A percentile compares a stretch with the other conserved stretches of the same genome.
These are phyloP conservation scores for Tephrocybe sp. DNA, from an alignment of 768 basidiomycete species.

Conservation along the genomic window DNA sequence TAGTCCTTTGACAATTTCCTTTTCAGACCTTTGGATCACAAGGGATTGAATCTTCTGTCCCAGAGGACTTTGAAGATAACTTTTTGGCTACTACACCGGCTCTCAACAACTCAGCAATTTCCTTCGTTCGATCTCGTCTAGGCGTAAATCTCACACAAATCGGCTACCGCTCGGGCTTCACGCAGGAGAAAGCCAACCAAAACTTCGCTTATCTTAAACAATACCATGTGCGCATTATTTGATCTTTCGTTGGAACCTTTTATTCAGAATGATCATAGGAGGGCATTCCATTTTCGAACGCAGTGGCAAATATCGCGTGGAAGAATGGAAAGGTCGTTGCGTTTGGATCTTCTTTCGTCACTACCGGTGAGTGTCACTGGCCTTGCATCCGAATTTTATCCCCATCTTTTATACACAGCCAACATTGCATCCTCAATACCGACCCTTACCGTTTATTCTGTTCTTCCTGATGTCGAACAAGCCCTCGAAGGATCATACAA, in stretches of 20 bases:
- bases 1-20: neutral
- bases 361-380: slow-evolving; percentile 20
- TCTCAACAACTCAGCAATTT: slow-evolving; percentile 26
- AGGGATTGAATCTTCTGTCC: slow-evolving; percentile 22
- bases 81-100: slow-evolving; percentile 16
- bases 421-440: slow-evolving; percentile 29
- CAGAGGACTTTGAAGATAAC: slow-evolving; percentile 10
- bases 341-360: slow-evolving; percentile 39
- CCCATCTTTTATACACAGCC: slow-evolving; percentile 4
- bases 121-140: slow-evolving; percentile 26
- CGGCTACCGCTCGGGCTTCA: slow-evolving; percentile 20
- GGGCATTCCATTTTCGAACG: slow-evolving; percentile 28
- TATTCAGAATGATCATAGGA: slow-evolving; percentile 14
- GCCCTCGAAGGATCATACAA: slow-evolving; percentile 32
- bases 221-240: slow-evolving; percentile 17
- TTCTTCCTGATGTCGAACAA: slow-evolving; percentile 31
- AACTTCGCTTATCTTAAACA: slow-evolving; percentile 31
- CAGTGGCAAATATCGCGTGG: slow-evolving; percentile 42
- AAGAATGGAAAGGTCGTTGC: slow-evolving; percentile 35
- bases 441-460: slow-evolving; percentile 28
- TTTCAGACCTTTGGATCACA: slow-evolving; percentile 23
- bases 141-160: slow-evolving; percentile 19
- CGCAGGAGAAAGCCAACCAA: slow-evolving; percentile 11
- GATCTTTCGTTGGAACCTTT: neutral
- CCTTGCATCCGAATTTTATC: neutral